Evolutionary conservation across 2,329 filamentous ascomycete species (phyloP).

Genomic region (Pseudonectria foliicola): DNA sequence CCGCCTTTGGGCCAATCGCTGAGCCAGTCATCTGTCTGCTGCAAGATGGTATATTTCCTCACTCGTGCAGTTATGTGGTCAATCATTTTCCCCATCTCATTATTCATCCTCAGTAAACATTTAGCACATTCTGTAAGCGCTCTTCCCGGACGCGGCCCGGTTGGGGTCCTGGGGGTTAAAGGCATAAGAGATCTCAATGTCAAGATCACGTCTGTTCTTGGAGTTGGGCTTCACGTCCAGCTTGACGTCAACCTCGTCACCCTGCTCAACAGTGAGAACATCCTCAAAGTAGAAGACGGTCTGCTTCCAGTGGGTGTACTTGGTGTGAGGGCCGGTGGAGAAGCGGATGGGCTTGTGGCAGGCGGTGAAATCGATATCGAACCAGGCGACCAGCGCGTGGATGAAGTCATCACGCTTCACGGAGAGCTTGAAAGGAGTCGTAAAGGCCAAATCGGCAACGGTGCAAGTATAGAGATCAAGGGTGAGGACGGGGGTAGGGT

Average conservation of each 20-base stretch:
- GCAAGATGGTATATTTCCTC: no score
- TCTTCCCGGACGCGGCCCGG: conserved; percentile 60
- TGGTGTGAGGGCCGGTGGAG: conserved; percentile 94
- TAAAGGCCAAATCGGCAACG: conserved; percentile 76
- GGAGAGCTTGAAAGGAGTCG: conserved; percentile 65
- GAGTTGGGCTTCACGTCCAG: conserved; percentile 82
- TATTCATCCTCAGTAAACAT: conserved; percentile 1
- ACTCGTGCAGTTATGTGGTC: not conserved
- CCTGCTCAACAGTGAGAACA: conserved; percentile 82
- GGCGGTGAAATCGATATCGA: conserved; percentile 96
- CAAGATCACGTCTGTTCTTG: conserved; percentile 90
- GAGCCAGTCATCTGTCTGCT: no score
- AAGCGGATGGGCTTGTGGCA: conserved; percentile 98
- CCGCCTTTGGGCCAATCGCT: no score
- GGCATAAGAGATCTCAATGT: conserved; percentile 80
- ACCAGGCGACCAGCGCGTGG: conserved; percentile 95
- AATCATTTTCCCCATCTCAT: conserved; percentile 20
- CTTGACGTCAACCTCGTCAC: conserved; percentile 67
- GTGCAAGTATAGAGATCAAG: conserved; percentile 92
- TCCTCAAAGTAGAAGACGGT: conserved; percentile 97
- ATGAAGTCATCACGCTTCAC: conserved; percentile 87
- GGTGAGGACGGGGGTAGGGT: conserved; percentile 76
- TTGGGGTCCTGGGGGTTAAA: conserved; percentile 69
- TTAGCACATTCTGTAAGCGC: conserved; percentile 75
- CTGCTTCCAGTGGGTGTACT: conserved; percentile 99